These are phyloP conservation scores for Protea cynaroides DNA, from an alignment of 164 flowering plant genomes.

Conservation along the genomic window DNA sequence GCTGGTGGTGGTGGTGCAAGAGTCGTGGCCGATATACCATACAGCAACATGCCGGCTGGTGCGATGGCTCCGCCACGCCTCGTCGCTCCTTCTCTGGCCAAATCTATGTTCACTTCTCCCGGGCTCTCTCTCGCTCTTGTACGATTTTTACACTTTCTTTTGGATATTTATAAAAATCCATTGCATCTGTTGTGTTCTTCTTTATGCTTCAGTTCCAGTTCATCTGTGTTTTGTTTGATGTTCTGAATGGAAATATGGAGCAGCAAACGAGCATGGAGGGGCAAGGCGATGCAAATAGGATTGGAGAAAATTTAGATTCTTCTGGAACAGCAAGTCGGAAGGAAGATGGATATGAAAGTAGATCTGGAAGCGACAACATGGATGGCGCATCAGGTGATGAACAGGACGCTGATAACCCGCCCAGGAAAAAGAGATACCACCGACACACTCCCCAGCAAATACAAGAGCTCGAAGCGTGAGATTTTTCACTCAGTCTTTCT, in stretches of 20 bases:
- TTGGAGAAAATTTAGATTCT: constrained; percentile 39
- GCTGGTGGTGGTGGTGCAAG: constrained; percentile 44
- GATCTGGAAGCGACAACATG: constrained; percentile 94
- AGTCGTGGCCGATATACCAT: constrained; percentile 49
- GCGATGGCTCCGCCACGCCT: constrained; percentile 56
- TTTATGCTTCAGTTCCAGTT: background rate
- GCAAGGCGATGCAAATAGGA: constrained; percentile 44
- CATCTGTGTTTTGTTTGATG: constrained; percentile 6
- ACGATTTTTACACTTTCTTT: constrained; percentile 11
- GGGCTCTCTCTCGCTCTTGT: constrained; percentile 97
- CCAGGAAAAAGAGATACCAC: constrained; percentile 86
- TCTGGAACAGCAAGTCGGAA: constrained; percentile 43
- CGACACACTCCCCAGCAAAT: constrained; percentile 99
- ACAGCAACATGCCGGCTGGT: constrained; percentile 55
- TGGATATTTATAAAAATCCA: constrained; percentile 1
- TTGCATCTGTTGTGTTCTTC: background rate
- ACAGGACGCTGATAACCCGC: constrained; percentile 71
- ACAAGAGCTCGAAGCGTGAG: constrained; percentile 96
- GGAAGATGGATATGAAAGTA: constrained; percentile 88
- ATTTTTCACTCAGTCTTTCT: constrained; percentile 1
- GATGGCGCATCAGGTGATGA: constrained; percentile 92
- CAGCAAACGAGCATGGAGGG: constrained; percentile 76
- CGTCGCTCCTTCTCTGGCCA: constrained; percentile 43
- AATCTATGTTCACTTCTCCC: constrained; percentile 81
- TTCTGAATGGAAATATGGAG: constrained; percentile 4